Conservation (phyloP, 345 rosid species). For the Euphorbia peplus region DNA sequence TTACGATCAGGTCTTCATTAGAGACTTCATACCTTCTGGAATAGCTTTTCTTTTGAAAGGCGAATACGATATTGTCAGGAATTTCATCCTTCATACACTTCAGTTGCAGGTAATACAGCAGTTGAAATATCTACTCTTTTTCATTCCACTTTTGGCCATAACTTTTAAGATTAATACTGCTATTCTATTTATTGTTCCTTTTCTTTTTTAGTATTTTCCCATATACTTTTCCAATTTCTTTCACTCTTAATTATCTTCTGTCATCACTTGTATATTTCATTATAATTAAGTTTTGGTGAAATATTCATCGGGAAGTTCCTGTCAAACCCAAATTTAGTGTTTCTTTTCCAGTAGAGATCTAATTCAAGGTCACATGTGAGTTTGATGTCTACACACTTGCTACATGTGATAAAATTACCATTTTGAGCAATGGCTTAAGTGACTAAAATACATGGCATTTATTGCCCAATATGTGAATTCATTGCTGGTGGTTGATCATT, state of each 20-base stretch:
- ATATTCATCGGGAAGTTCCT: neutral
- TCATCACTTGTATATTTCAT: neutral
- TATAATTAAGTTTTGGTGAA: conserved; percentile 1
- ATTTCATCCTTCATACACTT: conserved; percentile 31
- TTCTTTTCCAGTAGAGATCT: neutral
- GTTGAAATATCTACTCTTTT: neutral
- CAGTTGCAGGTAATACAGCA: conserved; percentile 27
- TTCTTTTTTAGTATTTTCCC: too few relatives aligned
- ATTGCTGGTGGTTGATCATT: neutral
- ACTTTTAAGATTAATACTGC: conserved; percentile 1
- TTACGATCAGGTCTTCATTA: conserved; percentile 62
- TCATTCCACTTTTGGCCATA: neutral
- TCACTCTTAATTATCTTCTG: too few relatives aligned
- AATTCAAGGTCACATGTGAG: neutral
- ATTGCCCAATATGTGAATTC: neutral
- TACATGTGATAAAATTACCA: neutral
- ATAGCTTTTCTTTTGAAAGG: conserved; percentile 34
- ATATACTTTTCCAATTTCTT: neutral
- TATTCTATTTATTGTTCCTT: neutral
- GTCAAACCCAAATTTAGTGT: neutral
- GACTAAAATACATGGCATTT: neutral
- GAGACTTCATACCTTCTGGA: conserved; percentile 35
- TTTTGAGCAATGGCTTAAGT: neutral
- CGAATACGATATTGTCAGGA: conserved; percentile 31
- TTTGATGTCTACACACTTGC: neutral